Percentiles rank a stretch among this genome's conserved stretches.
phyloP scores from a whole-genome alignment of 345 rosid species.

The Syzygium jambos region DNA sequence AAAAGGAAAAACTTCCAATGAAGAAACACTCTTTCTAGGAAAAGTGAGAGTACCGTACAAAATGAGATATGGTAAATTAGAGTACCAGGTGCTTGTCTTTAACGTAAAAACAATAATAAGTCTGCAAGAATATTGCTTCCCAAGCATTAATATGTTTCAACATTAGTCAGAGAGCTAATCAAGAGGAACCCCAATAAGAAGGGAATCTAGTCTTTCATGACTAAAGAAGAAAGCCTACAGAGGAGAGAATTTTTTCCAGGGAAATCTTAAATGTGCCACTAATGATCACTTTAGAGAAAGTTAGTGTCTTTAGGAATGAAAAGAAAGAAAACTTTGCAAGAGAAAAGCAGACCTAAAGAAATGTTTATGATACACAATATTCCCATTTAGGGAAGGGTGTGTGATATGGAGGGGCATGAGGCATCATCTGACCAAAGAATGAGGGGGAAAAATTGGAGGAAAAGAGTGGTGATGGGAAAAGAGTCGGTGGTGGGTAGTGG shows the following conservation, averaged over 20 bases:
- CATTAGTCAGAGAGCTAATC: neutral
- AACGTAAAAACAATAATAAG: neutral
- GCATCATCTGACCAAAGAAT: slow-evolving; percentile 19
- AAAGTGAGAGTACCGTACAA: neutral
- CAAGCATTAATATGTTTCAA: neutral
- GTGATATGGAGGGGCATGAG: slow-evolving; percentile 4
- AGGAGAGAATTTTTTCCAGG: neutral
- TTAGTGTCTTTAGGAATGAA: neutral
- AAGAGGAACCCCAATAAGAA: neutral
- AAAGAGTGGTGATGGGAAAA: slow-evolving; percentile 24
- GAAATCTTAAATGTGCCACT: slow-evolving; percentile 12
- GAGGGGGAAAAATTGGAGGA: slow-evolving; percentile 1
- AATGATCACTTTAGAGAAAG: slow-evolving; percentile 26
- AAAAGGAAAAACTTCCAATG: neutral
- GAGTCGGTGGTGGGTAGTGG: slow-evolving; percentile 17
- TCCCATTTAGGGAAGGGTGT: slow-evolving; percentile 18
- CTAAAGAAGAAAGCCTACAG: slow-evolving; percentile 1
- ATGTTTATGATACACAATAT: slow-evolving; percentile 15
- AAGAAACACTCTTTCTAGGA: neutral
- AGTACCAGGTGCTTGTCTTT: neutral
- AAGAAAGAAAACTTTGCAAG: slow-evolving; percentile 6
- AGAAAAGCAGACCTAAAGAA: neutral
- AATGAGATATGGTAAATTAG: neutral
- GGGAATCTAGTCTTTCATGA: neutral
- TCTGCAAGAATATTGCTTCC: neutral